Evolutionary conservation across 768 basidiomycete genomes (phyloP), one percentile per base, ranked within the genome.

Genomic region (Mycena crocata): DNA sequence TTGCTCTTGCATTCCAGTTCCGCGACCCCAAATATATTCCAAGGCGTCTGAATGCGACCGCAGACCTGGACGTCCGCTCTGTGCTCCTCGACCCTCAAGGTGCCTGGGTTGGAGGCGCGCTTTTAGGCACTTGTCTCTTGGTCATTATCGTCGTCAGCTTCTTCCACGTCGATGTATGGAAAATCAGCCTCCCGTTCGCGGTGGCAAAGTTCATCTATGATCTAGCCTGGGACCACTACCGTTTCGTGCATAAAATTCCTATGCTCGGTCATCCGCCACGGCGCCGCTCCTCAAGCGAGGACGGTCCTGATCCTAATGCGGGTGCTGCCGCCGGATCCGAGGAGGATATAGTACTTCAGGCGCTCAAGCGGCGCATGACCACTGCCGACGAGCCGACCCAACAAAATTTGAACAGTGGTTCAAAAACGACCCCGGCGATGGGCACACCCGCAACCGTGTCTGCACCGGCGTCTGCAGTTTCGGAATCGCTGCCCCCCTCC

Each of bases 171-270:
- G 91, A 94, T 57, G 92, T 94, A 3, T 95, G 93, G 92, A 88
- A 85, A 78, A 92, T 97, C 50, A 92, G 88, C 5, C 84, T 94
- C 14, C 94, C 96, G 0, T 94, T 94, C 50, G 95, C 94, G 0
- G 75, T 84, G 0, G 75, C 87, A 57, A 95, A 95, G 78, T 83
- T 96, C 39, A 37, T 86, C 7, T 88, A 90, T 51, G 95, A 98
- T 73, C 45, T 86, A 30, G 73, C 74, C 46, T 86, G 88, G 87
- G 89, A 90, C 73, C 79, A 85, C 70, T 87, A 86, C 73, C 80
- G 84, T 24, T 80, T 74, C 67, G 67, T 67, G 0, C 77, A 72
- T n/a, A 56, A 71, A 17, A 76, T 76, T 12, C 69, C 69, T 8
- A 74, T 76, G 69, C 67, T 52, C 69, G 72, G 54, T 15, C 58